Base-by-base conservation (phyloP, 495 filamentous ascomycete species). In the Delitschia confertaspora region DNA sequence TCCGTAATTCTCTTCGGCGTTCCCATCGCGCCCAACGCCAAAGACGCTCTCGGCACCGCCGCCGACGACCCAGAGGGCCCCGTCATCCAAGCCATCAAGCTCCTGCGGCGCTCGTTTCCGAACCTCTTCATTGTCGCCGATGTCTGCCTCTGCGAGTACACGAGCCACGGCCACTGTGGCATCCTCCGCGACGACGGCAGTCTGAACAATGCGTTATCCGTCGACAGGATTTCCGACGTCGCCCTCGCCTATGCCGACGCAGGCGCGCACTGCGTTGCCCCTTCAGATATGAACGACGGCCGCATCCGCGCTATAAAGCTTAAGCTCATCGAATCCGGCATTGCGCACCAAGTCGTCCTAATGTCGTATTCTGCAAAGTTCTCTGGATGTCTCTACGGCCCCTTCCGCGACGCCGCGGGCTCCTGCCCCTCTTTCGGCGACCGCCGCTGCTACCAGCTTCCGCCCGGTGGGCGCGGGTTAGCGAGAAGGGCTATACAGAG, bases 281-380 rank as follows among this genome's bases (percentile, higher is more conserved):
- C 91, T 0, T 91, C 84, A 11, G 91, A 98, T 64, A 98, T 98
- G 91, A 98, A 98, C 60, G 91, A 98, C 58, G 91, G 91, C 30
- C 82, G 91, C 46, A 85, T 98, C 45, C 80, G 87, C 33, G 89
- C 88, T 42, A 98, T 96, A 60, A 98, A 98, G 67, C 73, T 93
- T 24, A 95, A 94, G 65, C 66, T 98, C 45, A 95, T 95, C 38
- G 86, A 95, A 60, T 76, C 80, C 20, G 88, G 88, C 41, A 77
- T 96, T 54, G 83, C 85, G 8, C 91, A 98, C 60, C 82, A 80
- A 55, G 76, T 83, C 6, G 77, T 94, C 38, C 69, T 98, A 17
- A 96, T 98, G 89, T 93, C 86, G 10, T 98, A 98, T 62, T 83
- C 87, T 24, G 91, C 91, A 42, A 98, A 98, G 60, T 98, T 98